Conservation (phyloP, 495 filamentous ascomycete genomes). For the Rhypophila decipiens region DNA sequence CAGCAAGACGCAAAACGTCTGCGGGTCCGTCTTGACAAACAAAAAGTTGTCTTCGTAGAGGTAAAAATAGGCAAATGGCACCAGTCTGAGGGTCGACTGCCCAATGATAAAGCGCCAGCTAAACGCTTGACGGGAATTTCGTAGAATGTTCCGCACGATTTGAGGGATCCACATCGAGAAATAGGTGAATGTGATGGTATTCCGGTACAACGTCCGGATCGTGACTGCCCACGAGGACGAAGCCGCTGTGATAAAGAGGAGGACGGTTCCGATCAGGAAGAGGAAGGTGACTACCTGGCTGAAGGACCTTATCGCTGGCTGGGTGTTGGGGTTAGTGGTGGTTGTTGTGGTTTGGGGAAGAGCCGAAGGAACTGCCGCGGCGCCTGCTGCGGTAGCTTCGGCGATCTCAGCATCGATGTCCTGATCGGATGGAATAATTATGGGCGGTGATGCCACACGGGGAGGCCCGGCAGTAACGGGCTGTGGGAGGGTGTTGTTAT, state of each 20-base stretch:
- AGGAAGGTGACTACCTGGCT: slow-evolving; percentile 75
- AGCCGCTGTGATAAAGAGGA: slow-evolving; percentile 70
- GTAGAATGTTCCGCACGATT: slow-evolving; percentile 80
- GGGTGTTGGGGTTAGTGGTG: slow-evolving; percentile 33
- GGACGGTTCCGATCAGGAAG: slow-evolving; percentile 60
- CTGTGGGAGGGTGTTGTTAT: slow-evolving; percentile 49
- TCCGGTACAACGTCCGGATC: slow-evolving; percentile 64
- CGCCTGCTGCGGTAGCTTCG: slow-evolving; percentile 32
- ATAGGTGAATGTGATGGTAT: slow-evolving; percentile 61
- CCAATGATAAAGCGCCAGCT: slow-evolving; percentile 84
- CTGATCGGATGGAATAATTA: slow-evolving; percentile 82
- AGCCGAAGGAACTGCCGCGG: slow-evolving; percentile 13
- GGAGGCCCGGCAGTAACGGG: slow-evolving; percentile 52
- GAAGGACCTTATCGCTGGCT: too few species aligned
- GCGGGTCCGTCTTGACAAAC: slow-evolving; percentile 64
- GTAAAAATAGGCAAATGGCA: slow-evolving; percentile 80
- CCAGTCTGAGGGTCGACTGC: slow-evolving; percentile 66
- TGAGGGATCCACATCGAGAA: slow-evolving; percentile 90
- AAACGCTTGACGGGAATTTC: slow-evolving; percentile 84
- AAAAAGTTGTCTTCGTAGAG: slow-evolving; percentile 67
- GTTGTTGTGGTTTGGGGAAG: slow-evolving; percentile 1
- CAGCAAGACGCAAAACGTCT: slow-evolving; percentile 53
- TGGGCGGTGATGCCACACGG: slow-evolving; percentile 39
- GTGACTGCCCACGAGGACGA: slow-evolving; percentile 66
- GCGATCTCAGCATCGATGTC: slow-evolving; percentile 58